Percentiles rank a stretch among this genome's conserved stretches.
These are phyloP conservation scores for Phytophthora pini DNA, from an alignment of 352 stramenopile species.

Conservation along the genomic window DNA sequence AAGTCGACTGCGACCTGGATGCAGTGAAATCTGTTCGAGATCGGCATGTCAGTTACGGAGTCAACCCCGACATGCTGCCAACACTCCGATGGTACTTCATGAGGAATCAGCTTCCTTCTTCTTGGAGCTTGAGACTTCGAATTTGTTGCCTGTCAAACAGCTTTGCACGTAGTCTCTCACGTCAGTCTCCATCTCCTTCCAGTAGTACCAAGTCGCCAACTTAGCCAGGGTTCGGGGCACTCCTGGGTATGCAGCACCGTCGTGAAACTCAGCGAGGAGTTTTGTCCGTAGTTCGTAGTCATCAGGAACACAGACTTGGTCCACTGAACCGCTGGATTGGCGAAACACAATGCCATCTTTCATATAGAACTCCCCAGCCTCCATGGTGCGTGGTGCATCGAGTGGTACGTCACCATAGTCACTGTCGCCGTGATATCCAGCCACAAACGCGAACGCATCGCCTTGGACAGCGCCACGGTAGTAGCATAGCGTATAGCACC, in stretches of 20 bases:
- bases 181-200: background rate
- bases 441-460: too few relatives aligned
- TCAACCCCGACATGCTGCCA: too few relatives aligned
- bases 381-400: too few relatives aligned
- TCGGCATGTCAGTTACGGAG: too few relatives aligned
- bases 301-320: background rate
- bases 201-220: background rate
- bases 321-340: background rate
- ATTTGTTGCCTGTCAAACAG: background rate
- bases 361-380: background rate
- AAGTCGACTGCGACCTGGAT: constrained; percentile 23
- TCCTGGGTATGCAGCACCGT: background rate
- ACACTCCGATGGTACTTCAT: too few relatives aligned
- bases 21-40: too few relatives aligned
- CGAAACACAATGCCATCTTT: background rate
- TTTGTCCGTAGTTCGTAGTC: background rate
- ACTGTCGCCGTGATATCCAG: too few relatives aligned
- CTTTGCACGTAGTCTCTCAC: background rate
- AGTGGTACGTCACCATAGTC: too few relatives aligned
- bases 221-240: background rate
- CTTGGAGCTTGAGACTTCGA: background rate
- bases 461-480: too few relatives aligned
- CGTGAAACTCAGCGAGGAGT: background rate
- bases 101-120: background rate
- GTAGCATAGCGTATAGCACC: too few relatives aligned